Evolutionary conservation across 2,329 filamentous ascomycete species (phyloP).

Genomic region (Hypoxylon sp.): DNA sequence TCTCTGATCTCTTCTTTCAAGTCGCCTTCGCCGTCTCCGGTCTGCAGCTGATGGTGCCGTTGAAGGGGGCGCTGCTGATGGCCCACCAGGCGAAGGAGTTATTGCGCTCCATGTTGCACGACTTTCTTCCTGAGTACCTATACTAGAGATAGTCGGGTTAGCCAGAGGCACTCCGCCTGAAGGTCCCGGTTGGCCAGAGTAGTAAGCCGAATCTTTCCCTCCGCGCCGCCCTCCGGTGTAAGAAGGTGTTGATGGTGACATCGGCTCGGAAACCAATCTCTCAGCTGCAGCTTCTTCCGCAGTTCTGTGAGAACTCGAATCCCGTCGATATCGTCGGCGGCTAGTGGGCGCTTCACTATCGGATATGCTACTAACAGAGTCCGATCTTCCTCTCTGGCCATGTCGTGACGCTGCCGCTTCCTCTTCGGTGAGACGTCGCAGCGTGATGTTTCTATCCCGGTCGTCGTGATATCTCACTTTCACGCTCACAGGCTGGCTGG

Average conservation of each 20-base stretch:
- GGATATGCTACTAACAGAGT: slow-evolving; percentile 70
- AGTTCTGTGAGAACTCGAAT: slow-evolving; percentile 62
- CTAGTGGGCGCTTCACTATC: slow-evolving; percentile 66
- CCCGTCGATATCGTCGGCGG: slow-evolving; percentile 67
- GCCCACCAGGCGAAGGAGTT: slow-evolving; percentile 63
- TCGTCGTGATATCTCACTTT: slow-evolving; percentile 74
- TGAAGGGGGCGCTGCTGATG: slow-evolving; percentile 55
- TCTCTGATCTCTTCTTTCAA: slow-evolving; percentile 66
- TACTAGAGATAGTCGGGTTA: slow-evolving; percentile 63
- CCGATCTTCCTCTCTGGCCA: slow-evolving; percentile 57
- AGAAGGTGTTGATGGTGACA: slow-evolving; percentile 70
- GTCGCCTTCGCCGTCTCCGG: slow-evolving; percentile 68
- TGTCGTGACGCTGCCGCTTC: slow-evolving; percentile 65
- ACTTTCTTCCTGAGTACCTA: slow-evolving; percentile 60
- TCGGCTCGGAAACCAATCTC: slow-evolving; percentile 57
- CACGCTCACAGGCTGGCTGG: slow-evolving; percentile 68
- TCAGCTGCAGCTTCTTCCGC: slow-evolving; percentile 64
- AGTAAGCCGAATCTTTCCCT: slow-evolving; percentile 73
- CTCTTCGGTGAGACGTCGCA: slow-evolving; percentile 73
- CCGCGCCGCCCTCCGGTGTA: slow-evolving; percentile 67
- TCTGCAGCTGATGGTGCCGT: slow-evolving; percentile 63
- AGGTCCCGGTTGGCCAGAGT: slow-evolving; percentile 66
- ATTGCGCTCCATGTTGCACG: slow-evolving; percentile 70
- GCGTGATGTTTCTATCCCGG: slow-evolving; percentile 71
- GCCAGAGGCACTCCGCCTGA: slow-evolving; percentile 58